phyloP scores from a whole-genome alignment of 2,329 filamentous ascomycete genomes.

The Aphanocladium album region DNA sequence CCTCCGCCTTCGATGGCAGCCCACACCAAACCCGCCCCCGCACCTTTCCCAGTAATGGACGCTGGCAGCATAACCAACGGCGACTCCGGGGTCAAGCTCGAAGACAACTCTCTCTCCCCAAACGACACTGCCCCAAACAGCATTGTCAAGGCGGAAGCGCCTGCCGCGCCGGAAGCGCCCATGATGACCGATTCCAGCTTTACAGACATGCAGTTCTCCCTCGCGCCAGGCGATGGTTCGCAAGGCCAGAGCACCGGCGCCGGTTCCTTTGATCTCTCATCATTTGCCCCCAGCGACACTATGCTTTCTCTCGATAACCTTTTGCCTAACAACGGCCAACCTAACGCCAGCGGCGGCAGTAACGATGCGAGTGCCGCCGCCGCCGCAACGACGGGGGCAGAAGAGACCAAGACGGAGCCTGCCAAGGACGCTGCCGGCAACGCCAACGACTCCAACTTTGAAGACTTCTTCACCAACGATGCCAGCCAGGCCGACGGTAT shows the following conservation, averaged over 20 bases:
- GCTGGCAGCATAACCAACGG: constrained; percentile 13
- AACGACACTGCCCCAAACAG: background rate
- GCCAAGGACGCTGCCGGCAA: constrained; percentile 19
- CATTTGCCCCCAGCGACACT: constrained; percentile 33
- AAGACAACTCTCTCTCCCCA: constrained; percentile 17
- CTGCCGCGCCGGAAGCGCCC: constrained; percentile 11
- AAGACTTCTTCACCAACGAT: constrained; percentile 45
- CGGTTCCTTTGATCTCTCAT: constrained; percentile 40
- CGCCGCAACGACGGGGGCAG: background rate
- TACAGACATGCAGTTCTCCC: constrained; percentile 52
- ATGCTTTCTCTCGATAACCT: constrained; percentile 27
- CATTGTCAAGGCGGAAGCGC: constrained; percentile 10
- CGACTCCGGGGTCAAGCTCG: constrained; percentile 22
- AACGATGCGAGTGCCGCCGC: constrained; percentile 12
- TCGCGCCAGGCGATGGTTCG: constrained; percentile 38
- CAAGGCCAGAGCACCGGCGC: constrained; percentile 24
- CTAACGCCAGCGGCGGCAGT: constrained; percentile 14
- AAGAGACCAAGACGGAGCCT: constrained; percentile 20
- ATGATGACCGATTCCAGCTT: constrained; percentile 37
- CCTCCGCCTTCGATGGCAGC: constrained; percentile 16
- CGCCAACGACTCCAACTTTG: constrained; percentile 25
- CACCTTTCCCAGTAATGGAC: constrained; percentile 53
- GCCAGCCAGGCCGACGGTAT: constrained; percentile 34
- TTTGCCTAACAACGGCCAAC: constrained; percentile 22
- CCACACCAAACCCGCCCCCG: constrained; percentile 21